These are phyloP conservation scores for Vitis cinerea DNA, from an alignment of 164 flowering plant species.

Conservation along the genomic window DNA sequence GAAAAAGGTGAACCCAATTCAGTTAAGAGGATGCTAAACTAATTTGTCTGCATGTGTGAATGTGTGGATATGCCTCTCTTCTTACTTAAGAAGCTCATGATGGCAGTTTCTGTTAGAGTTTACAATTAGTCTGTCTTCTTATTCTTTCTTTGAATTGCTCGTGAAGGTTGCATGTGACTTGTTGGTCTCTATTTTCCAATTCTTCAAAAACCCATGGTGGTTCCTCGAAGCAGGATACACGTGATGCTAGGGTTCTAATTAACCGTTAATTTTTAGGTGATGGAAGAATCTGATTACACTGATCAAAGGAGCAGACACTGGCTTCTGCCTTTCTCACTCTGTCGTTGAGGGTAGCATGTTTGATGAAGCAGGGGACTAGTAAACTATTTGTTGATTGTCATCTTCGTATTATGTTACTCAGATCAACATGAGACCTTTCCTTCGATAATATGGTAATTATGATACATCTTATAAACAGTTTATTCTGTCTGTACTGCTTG, in stretches of 20 bases:
- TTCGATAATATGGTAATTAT: background rate
- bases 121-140: too few species aligned
- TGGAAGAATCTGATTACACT: background rate
- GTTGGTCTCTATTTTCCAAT: background rate
- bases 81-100: background rate
- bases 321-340: background rate
- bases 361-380: background rate
- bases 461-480: background rate
- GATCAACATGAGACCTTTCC: background rate
- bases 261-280: background rate
- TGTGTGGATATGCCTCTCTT: too few species aligned
- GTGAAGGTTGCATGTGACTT: too few species aligned
- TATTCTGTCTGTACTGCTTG: too few species aligned
- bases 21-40: too few species aligned
- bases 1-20: background rate
- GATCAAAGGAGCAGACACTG: background rate
- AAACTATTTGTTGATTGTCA: background rate
- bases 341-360: background rate
- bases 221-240: background rate
- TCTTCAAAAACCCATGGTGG: background rate
- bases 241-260: background rate
- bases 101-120: background rate
- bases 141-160: too few species aligned
- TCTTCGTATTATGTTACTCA: background rate
- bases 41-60: too few species aligned